Evolutionary conservation across 306 rosid genomes (phyloP).

Genomic region (Senna tora): DNA sequence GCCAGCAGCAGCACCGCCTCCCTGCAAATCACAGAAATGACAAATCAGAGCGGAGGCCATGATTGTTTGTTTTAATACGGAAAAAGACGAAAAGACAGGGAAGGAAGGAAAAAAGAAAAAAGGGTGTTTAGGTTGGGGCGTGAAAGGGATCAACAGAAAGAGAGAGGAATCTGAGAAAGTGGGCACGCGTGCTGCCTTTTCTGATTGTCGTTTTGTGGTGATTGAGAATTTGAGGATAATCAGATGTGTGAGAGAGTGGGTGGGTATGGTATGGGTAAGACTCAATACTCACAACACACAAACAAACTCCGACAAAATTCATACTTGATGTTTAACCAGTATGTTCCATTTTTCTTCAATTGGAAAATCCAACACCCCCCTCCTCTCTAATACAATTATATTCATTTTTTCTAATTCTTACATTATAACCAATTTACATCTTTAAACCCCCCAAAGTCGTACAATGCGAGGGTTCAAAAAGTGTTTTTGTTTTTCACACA

Average conservation of each 20-base stretch:
- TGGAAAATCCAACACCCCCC: too few relatives aligned
- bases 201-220: conserved; percentile 65
- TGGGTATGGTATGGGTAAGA: too few relatives aligned
- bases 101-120: neutral
- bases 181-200: conserved; percentile 86
- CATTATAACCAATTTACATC: too few relatives aligned
- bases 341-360: too few relatives aligned
- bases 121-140: neutral
- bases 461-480: too few relatives aligned
- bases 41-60: neutral
- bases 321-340: too few relatives aligned
- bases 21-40: conserved; percentile 50
- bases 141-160: conserved; percentile 16
- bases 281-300: too few relatives aligned
- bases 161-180: conserved; percentile 67
- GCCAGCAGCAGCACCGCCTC: conserved; percentile 48
- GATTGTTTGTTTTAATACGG: neutral
- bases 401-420: too few relatives aligned
- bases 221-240: conserved; percentile 41
- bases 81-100: neutral
- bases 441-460: too few relatives aligned
- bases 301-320: too few relatives aligned
- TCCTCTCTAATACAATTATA: too few relatives aligned
- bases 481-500: too few relatives aligned
- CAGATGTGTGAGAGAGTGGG: conserved; percentile 30